Evolutionary conservation across 306 rosid species (phyloP).

Genomic region (Gastrolobium bilobum): DNA sequence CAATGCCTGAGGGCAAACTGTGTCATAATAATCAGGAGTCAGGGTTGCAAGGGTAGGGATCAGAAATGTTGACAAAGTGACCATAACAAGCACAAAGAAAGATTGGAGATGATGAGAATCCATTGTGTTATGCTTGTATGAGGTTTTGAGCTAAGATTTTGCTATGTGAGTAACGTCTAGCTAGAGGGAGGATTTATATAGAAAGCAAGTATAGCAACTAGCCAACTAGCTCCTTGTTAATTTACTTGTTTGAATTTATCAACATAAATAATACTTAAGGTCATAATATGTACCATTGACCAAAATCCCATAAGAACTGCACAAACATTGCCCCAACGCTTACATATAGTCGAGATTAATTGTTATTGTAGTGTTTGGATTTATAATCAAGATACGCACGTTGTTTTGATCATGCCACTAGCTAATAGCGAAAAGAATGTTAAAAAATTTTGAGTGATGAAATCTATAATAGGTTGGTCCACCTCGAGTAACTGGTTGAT

Average conservation of each 20-base stretch:
- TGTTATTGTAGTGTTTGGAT: neutral
- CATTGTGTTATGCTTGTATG: constrained; percentile 42
- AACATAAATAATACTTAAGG: constrained; percentile 22
- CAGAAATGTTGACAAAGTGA: constrained; percentile 39
- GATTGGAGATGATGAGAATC: constrained; percentile 31
- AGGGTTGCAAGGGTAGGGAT: constrained; percentile 20
- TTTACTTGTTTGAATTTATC: constrained; percentile 11
- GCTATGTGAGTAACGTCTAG: neutral
- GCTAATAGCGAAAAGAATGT: neutral
- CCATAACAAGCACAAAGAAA: constrained; percentile 24
- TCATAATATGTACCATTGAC: neutral
- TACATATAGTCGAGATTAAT: neutral
- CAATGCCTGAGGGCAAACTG: constrained; percentile 49
- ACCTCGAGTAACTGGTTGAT: too few species aligned
- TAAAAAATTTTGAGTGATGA: neutral
- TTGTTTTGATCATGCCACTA: neutral
- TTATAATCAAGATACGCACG: neutral
- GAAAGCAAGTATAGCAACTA: neutral
- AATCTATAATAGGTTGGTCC: too few species aligned
- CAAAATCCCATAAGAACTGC: constrained; percentile 5
- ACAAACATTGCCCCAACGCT: constrained; percentile 27
- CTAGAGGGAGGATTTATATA: constrained; percentile 12
- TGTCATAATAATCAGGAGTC: constrained; percentile 39
- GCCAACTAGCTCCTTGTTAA: neutral
- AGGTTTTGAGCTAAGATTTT: constrained; percentile 25